Evolutionary conservation across 805 yeast species (phyloP), one percentile per base, ranked within the genome.

Genomic region (Alloascoidea africana): DNA sequence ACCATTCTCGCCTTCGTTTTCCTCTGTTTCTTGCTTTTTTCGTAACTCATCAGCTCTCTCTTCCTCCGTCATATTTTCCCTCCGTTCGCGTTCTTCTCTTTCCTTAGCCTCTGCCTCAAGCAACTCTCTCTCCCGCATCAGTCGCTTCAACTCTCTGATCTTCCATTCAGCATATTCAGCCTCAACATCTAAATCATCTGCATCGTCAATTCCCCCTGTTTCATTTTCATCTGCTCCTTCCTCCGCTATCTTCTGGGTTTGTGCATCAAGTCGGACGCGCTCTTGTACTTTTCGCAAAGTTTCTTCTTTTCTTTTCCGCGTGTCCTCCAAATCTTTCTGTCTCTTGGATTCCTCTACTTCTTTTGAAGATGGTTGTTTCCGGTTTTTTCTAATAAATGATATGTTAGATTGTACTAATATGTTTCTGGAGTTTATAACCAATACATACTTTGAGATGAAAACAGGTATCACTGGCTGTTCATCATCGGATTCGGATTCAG

Each of bases 141-240:
- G 39, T 14, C 74, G 51, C 11, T 39, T 42, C 33, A 43, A 46
- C 39, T 68, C 70, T 1, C 74, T 56, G 33, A 38, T 37, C 39
- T 53, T 51, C 74, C 74, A 68, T 2, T 51, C 58, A 3, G 45
- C 49, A 16, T 46, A 44, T 44, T 72, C 77, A 4, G 41, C 49
- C 37, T 60, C 69, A 0, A 77, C 73, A 40, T 74, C 74, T 3
- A 68, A 30, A 27, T 66, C 73, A 45, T 77, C 83, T 0, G 77
- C 68, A 46, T 77, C 86, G 44, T 76, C 81, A 0, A 70, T 48
- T 0, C 47, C 61, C 2, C 49, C 53, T 15, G 46, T 39, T 34
- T 53, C 49, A 14, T 52, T 54, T 15, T 47, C 41, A 13, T 46
- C 42, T 15, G 42, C 41, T n/a, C 44, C 46, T 4, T 38, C 41